phyloP scores from a whole-genome alignment of 495 filamentous ascomycete species.

The Hyaloscypha hepaticicola region DNA sequence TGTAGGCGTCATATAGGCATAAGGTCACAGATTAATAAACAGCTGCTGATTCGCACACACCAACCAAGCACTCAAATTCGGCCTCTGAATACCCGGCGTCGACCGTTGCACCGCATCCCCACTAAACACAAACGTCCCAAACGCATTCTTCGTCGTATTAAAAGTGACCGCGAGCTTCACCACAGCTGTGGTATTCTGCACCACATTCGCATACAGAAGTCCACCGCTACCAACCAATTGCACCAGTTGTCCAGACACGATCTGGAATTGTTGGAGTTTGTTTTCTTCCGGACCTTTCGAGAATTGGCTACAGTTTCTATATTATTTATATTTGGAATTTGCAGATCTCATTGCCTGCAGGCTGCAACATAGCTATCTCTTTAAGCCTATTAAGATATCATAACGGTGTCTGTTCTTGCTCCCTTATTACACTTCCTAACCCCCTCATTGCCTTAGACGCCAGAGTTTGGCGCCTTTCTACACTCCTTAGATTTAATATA shows the following conservation, averaged over 20 bases:
- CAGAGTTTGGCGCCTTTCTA: too few relatives aligned
- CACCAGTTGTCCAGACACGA: slow-evolving; percentile 56
- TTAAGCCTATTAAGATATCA: too few relatives aligned
- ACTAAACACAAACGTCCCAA: slow-evolving; percentile 56
- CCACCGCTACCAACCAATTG: slow-evolving; percentile 40
- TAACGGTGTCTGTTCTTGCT: too few relatives aligned
- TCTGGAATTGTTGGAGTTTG: slow-evolving; percentile 55
- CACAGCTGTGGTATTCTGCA: slow-evolving; percentile 29
- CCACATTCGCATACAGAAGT: slow-evolving; percentile 41
- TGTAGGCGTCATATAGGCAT: slow-evolving; percentile 53
- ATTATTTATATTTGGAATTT: too few relatives aligned
- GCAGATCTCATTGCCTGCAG: too few relatives aligned
- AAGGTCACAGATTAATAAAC: slow-evolving; percentile 61
- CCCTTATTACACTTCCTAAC: too few relatives aligned
- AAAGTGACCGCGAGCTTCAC: slow-evolving; percentile 41
- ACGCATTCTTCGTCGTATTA: slow-evolving; percentile 50
- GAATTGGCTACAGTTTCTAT: too few relatives aligned
- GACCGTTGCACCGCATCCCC: slow-evolving; percentile 58
- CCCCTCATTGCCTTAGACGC: too few relatives aligned
- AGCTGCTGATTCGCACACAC: slow-evolving; percentile 53
- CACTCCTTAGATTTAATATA: too few relatives aligned
- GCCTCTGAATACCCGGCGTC: slow-evolving; percentile 45
- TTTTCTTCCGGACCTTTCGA: too few relatives aligned
- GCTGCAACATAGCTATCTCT: too few relatives aligned
- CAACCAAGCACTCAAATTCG: slow-evolving; percentile 58